These are phyloP conservation scores for Rhizoclosmatium sp. DNA, from an alignment of 192 early-diverging fungal genomes.

Conservation along the genomic window DNA sequence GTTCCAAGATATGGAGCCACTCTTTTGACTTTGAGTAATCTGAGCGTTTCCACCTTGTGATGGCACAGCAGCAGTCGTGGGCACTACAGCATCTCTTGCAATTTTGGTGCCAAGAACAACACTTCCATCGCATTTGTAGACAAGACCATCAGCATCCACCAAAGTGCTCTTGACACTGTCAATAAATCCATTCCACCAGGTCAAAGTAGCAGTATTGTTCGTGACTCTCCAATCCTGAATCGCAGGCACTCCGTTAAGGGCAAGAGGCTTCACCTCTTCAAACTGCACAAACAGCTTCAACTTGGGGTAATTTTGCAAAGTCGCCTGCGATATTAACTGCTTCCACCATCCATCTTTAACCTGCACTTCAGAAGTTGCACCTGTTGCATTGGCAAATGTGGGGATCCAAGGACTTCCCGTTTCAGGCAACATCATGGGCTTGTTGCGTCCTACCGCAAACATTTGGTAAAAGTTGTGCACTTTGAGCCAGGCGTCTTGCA, in stretches of 20 bases:
- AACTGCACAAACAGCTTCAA: conserved; percentile 53
- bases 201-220: conserved; percentile 16
- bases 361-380: conserved; percentile 27
- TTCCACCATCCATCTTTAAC: conserved; percentile 56
- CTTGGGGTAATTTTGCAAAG: conserved; percentile 27
- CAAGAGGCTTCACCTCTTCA: conserved; percentile 50
- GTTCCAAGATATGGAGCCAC: too few species aligned
- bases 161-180: conserved; percentile 12
- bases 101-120: conserved; percentile 11
- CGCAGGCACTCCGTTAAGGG: conserved; percentile 25
- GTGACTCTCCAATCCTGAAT: conserved; percentile 38
- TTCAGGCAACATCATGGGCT: conserved; percentile 57
- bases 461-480: conserved; percentile 54
- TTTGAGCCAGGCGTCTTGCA: neutral
- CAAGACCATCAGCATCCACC: conserved; percentile 14
- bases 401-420: conserved; percentile 42
- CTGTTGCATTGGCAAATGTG: conserved; percentile 3
- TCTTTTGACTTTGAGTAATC: too few species aligned
- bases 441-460: conserved; percentile 45
- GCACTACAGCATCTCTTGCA: neutral
- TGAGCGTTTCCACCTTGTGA: too few species aligned
- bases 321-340: conserved; percentile 33
- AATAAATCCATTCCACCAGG: conserved; percentile 32
- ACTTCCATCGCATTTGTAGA: conserved; percentile 26
- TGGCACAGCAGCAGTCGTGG: neutral